Base-by-base conservation (phyloP, 352 stramenopile genomes). In the Globisporangium paddicum region DNA sequence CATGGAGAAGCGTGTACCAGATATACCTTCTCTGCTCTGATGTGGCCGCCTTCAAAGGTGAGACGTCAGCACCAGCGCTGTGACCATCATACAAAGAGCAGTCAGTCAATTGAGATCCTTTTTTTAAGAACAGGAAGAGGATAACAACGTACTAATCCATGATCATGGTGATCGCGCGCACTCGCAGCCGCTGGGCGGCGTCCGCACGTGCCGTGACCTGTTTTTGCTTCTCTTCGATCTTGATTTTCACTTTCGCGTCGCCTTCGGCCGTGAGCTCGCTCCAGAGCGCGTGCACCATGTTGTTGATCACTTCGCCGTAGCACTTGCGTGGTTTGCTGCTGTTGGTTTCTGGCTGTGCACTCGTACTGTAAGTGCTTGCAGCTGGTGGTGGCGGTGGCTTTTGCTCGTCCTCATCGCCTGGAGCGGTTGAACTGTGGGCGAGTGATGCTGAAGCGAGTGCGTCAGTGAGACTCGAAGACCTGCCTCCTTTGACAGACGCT, bases 151-250 rank as follows among this genome's bases (percentile, higher is more conserved):
- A 94, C 85, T 71, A 57, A 44, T 89, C 54, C 50, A 93, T 73
- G 58, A 95, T 82, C 41, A 68, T 48, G 25, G 67, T 61, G 44
- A 95, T 73, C 18, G 78, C 85, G 1, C 71, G 71, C 14, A 64
- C 58, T 3, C 82, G 79, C 45, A 95, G 74, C n/a, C 62, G 55
- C 61, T 89, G 80, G 8, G 81, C 81, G 9, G 72, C 67, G 44
- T 89, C 71, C 9, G 84, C 82, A 1, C 83, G 77, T 25, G 66
- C 62, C 16, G 71, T 74, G 23, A 95, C 80, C 64, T 95, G 85
- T 34, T 75, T 65, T 48, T 86, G 64, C 57, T 95, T 95, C 45
- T 95, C 85, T n/a, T 81, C 70, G 58, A 93, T 87, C 67, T 93
- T 95, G 7, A 64, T 62, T 28, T 71, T 70, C 14, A 93, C 66